phyloP scores from a whole-genome alignment of 805 yeast genomes.

The Wickerhamomyces alni region DNA sequence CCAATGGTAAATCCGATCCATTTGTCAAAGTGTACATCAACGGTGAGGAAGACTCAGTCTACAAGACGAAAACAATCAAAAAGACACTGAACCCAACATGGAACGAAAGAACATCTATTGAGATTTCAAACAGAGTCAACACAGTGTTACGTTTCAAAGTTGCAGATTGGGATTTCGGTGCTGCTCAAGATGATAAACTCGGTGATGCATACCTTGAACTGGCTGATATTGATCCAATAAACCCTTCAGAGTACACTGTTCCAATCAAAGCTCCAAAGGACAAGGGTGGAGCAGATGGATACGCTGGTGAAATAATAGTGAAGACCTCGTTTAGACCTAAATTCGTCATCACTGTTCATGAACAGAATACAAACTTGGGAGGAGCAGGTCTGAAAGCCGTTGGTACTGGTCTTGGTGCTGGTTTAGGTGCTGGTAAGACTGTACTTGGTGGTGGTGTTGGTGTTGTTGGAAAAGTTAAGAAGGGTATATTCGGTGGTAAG shows the following conservation, averaged over 20 bases:
- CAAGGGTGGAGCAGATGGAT: conserved; percentile 16
- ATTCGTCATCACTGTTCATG: conserved; percentile 45
- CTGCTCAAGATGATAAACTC: conserved; percentile 74
- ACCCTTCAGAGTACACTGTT: conserved; percentile 43
- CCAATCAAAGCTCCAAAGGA: conserved; percentile 40
- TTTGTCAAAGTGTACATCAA: conserved; percentile 66
- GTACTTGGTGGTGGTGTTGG: conserved; percentile 40
- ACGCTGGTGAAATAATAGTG: conserved; percentile 60
- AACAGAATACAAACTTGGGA: conserved; percentile 34
- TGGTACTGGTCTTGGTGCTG: conserved; percentile 43
- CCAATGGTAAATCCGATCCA: conserved; percentile 93
- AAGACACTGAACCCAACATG: conserved; percentile 88
- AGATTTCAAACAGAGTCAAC: conserved; percentile 55
- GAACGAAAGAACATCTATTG: conserved; percentile 63
- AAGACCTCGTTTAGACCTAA: conserved; percentile 63
- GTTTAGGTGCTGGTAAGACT: conserved; percentile 36
- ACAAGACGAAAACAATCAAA: conserved; percentile 75
- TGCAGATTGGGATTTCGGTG: conserved; percentile 92
- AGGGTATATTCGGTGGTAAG: conserved; percentile 32
- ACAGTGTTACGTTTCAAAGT: conserved; percentile 53
- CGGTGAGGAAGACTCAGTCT: conserved; percentile 49
- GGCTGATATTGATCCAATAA: conserved; percentile 53
- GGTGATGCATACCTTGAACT: conserved; percentile 60
- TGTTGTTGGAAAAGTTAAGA: conserved; percentile 35
- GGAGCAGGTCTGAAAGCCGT: conserved; percentile 46